These are phyloP conservation scores for Cystobasidium ongulense DNA, from an alignment of 768 basidiomycete species.

Conservation along the genomic window DNA sequence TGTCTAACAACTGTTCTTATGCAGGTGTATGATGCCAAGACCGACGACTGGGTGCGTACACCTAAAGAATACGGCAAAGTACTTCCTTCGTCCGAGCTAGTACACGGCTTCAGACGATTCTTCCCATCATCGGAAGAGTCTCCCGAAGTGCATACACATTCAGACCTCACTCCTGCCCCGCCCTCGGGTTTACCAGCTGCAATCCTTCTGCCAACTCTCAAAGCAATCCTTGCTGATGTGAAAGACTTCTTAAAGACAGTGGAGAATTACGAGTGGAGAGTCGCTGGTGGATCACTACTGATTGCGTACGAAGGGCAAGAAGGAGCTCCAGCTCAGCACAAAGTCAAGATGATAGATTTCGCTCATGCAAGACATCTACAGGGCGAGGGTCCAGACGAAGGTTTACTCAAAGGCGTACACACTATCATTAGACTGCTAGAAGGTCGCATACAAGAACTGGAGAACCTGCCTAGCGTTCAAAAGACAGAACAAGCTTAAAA, in stretches of 20 bases:
- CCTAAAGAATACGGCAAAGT: constrained; percentile 71
- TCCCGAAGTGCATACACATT: background rate
- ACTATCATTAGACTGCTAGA: constrained; percentile 54
- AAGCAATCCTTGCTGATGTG: constrained; percentile 50
- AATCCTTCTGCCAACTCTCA: constrained; percentile 52
- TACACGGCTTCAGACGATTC: constrained; percentile 66
- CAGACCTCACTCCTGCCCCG: constrained; percentile 7
- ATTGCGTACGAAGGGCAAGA: constrained; percentile 68
- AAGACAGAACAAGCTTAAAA: constrained; percentile 50
- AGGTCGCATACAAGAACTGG: constrained; percentile 27
- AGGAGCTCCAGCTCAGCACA: constrained; percentile 47
- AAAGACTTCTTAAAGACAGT: constrained; percentile 51
- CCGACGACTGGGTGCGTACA: constrained; percentile 55
- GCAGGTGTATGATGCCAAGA: constrained; percentile 64
- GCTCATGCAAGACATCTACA: constrained; percentile 68
- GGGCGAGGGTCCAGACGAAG: constrained; percentile 68
- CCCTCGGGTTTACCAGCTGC: background rate
- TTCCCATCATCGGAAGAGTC: constrained; percentile 48
- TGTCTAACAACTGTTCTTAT: background rate
- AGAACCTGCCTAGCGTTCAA: background rate
- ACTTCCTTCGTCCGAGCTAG: constrained; percentile 60
- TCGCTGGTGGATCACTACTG: constrained; percentile 73
- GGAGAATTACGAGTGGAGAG: constrained; percentile 58
- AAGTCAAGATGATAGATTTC: constrained; percentile 83
- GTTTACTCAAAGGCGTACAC: constrained; percentile 65